Evolutionary conservation across 1,284 basidiomycete species (phyloP), one percentile per base, ranked within the genome.

Genomic region (Inonotus hispidus): DNA sequence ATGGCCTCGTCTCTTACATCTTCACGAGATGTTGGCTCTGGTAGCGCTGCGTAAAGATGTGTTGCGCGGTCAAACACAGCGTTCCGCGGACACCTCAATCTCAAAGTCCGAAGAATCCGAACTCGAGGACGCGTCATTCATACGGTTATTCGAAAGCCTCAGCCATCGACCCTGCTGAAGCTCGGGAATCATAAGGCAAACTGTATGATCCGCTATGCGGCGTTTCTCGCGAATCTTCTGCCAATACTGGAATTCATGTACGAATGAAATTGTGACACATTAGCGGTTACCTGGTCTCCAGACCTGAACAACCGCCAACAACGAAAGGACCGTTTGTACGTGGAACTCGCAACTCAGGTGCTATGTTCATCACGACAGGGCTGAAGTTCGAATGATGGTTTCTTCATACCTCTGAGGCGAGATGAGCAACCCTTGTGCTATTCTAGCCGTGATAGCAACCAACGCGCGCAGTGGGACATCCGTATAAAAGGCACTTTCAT

Each of bases 351-450:
- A 32, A 32, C 8, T 32, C 32, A 4, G 55, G 41, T 16, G 41
- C 8, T 29, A 35, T 29, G n/a, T n/a, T 56, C 55, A 56, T 56
- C 55, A 56, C 23, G 5, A 21, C 27, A 23, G 29, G 55, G 55
- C 7, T 46, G 55, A 45, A 32, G 13, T 29, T 46, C 23, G 21
- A 19, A 19, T 56, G 55, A 56, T 56, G 55, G 55, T 56, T 27
- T 43, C 54, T 32, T 32, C 11, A 29, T 27, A 25, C 23, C 25
- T 16, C 39, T 43, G 41, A 56, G 54, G 32, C 27, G 27, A 43
- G 39, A n/a, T 32, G 43, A 45, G 27, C n/a, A 19, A 16, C 23
- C 54, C 43, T 56, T 46, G 29, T 46, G 55, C 29, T 45, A 23
- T 49, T 27, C 19, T 45, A 11, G 27, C n/a, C 29, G 16, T 0